Conservation (phyloP, 495 filamentous ascomycete species). For the Talaromyces adpressus region DNA sequence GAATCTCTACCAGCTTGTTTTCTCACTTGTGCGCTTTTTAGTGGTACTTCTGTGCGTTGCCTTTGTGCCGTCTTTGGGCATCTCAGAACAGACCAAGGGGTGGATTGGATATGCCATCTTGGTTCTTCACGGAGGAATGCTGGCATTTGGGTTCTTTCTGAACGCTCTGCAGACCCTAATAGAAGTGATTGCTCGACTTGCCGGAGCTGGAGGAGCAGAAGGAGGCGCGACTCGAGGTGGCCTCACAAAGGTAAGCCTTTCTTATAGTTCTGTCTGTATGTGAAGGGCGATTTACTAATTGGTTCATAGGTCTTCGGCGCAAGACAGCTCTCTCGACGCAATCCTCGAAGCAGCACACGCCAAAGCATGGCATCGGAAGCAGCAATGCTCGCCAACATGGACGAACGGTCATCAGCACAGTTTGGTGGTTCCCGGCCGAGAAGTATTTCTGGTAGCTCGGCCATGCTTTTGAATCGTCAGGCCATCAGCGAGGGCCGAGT, state of each 20-base stretch:
- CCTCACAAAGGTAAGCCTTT: constrained; percentile 59
- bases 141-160: constrained; percentile 90
- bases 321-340: constrained; percentile 79
- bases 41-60: constrained; percentile 77
- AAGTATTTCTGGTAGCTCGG: constrained; percentile 81
- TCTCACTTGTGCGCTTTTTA: constrained; percentile 69
- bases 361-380: constrained; percentile 75
- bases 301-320: constrained; percentile 66
- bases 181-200: constrained; percentile 73
- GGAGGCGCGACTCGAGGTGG: constrained; percentile 73
- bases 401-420: constrained; percentile 59
- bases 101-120: constrained; percentile 96
- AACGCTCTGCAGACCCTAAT: constrained; percentile 86
- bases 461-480: constrained; percentile 56
- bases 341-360: constrained; percentile 54
- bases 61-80: constrained; percentile 75
- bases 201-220: constrained; percentile 73
- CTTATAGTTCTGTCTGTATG: background rate
- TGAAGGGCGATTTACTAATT: background rate
- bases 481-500: constrained; percentile 38
- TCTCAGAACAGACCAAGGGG: constrained; percentile 69
- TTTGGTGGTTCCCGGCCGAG: constrained; percentile 59
- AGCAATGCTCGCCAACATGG: constrained; percentile 65
- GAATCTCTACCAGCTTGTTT: constrained; percentile 89
- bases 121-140: constrained; percentile 73